Base-by-base conservation (phyloP, 352 stramenopile species). In the Pythium biforme region DNA sequence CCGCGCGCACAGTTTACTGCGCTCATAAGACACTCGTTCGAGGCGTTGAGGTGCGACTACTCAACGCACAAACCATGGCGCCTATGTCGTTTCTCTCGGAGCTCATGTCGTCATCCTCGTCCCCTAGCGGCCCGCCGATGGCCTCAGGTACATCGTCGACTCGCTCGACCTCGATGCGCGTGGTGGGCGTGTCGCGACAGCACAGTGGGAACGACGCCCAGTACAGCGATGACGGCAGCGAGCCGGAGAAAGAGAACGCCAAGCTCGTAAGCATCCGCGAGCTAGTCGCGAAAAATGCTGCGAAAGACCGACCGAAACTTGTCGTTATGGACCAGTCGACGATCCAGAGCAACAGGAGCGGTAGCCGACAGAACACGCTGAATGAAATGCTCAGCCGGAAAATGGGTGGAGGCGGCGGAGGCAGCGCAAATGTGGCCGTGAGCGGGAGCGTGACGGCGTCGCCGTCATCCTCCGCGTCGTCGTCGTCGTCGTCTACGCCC, bases 211-310 rank as follows among this genome's bases (percentile, higher is more conserved):
- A 81, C 0, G 62, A 72, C 22, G 37, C 40, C 4, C 41, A 40
- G n/a, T 31, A 29, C 31, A 55, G 45, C 47, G 56, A 63, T 34
- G 37, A 14, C 17, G 46, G 19, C 11, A 58, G 34, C 37, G 60
- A 68, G 11, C 53, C 53, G 1, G 60, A 68, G 45, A 62, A 72
- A 29, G 71, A 70, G 10, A 78, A 79, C 57, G 63, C 82, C 55
- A 88, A 89, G 57, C 58, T 81, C 25, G 79, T 89, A 56, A 83
- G 81, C 60, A 79, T 88, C 11, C 68, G 72, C n/a, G 76, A 83
- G 27, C 60, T 88, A 2, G 64, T 88, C 26, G 63, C 65, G 19
- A 49, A 68, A n/a, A 79, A 77, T 39, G 51, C 58, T 15, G 46
- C 49, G 23, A 59, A 61, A 62, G 55, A 69, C 12, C 55, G 62